Percentiles rank a stretch among this genome's conserved stretches.
Evolutionary conservation across 495 filamentous ascomycete genomes (phyloP).

Genomic region (Neurospora hispaniola): DNA sequence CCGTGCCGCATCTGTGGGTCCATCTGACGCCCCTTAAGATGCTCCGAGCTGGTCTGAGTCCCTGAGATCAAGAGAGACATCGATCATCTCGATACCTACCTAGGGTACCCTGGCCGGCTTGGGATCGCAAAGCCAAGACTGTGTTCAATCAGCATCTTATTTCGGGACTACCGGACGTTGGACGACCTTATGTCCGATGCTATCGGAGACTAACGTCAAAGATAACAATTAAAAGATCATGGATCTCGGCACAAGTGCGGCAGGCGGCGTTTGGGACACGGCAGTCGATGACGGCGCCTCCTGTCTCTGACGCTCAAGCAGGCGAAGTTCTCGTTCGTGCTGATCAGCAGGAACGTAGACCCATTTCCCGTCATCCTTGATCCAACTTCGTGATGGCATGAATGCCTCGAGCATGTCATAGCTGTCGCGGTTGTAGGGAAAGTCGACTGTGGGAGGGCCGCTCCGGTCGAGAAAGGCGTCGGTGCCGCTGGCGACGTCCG

Average conservation of each 20-base stretch:
- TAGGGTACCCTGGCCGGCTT: neutral
- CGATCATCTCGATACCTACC: neutral
- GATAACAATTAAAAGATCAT: neutral
- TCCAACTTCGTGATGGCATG: constrained; percentile 38
- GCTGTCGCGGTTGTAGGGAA: constrained; percentile 41
- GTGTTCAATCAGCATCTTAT: neutral
- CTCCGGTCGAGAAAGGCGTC: constrained; percentile 37
- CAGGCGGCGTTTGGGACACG: neutral
- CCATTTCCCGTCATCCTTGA: constrained; percentile 25
- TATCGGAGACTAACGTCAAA: neutral
- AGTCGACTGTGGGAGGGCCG: constrained; percentile 37
- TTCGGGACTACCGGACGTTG: neutral
- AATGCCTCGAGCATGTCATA: constrained; percentile 46
- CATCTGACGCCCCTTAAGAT: too few relatives aligned
- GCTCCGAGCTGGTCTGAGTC: too few relatives aligned
- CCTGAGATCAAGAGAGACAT: too few relatives aligned
- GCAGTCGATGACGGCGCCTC: neutral
- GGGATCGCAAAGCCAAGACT: neutral
- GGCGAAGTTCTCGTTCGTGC: constrained; percentile 29
- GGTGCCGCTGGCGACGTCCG: constrained; percentile 29
- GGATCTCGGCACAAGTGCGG: neutral
- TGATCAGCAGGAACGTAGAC: constrained; percentile 32
- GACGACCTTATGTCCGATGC: neutral
- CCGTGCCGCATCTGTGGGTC: too few relatives aligned
- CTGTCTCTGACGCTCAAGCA: constrained; percentile 8